Percentiles rank a stretch among this genome's conserved stretches.
Evolutionary conservation across 164 flowering plant species (phyloP).

Genomic region (Dillenia turbinata): DNA sequence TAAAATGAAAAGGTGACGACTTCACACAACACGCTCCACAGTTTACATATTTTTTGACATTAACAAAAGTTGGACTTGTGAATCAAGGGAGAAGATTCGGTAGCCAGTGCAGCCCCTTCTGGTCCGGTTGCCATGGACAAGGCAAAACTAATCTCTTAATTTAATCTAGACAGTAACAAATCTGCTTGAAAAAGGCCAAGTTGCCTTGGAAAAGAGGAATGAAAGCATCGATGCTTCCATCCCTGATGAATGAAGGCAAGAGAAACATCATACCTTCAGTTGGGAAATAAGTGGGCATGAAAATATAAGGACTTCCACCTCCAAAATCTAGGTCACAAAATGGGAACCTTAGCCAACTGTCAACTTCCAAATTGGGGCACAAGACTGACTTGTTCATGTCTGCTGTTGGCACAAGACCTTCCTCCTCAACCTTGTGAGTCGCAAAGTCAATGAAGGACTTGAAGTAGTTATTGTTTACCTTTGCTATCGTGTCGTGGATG

Average conservation of each 20-base stretch:
- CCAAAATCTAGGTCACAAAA: slow-evolving; percentile 19
- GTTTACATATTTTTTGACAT: too few species aligned
- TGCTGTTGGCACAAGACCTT: slow-evolving; percentile 23
- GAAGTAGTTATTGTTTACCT: slow-evolving; percentile 25
- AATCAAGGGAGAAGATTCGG: too few species aligned
- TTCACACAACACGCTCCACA: too few species aligned
- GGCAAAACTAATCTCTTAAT: neutral
- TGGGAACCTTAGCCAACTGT: slow-evolving; percentile 33
- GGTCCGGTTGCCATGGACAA: too few species aligned
- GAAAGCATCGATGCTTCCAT: slow-evolving; percentile 29
- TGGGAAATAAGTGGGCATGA: slow-evolving; percentile 27
- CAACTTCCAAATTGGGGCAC: slow-evolving; percentile 29
- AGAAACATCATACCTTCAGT: slow-evolving; percentile 30
- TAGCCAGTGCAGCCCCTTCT: too few species aligned
- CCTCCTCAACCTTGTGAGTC: slow-evolving; percentile 13
- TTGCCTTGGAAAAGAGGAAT: slow-evolving; percentile 16
- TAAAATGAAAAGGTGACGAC: too few species aligned
- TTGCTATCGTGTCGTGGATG: slow-evolving; percentile 22
- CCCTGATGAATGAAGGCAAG: slow-evolving; percentile 26
- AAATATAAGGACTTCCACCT: slow-evolving; percentile 20
- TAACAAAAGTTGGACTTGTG: too few species aligned
- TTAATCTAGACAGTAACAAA: slow-evolving; percentile 20
- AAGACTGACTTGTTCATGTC: slow-evolving; percentile 12
- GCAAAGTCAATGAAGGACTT: slow-evolving; percentile 32
- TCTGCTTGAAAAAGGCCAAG: slow-evolving; percentile 21